Base-by-base conservation (phyloP, 768 basidiomycete species). In the Leccinum arenicola region DNA sequence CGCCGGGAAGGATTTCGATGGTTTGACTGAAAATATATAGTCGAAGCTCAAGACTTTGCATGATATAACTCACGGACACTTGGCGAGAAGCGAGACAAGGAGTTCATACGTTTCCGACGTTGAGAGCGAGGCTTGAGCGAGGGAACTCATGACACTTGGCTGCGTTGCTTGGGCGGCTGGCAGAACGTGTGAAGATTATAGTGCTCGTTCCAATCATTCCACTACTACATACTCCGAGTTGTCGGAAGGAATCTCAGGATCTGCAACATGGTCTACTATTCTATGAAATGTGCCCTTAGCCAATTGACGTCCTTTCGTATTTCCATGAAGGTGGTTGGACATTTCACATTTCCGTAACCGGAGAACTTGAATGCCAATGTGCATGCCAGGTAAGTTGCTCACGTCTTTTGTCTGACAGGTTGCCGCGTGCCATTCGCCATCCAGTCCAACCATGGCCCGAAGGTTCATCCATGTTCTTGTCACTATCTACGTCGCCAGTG, bases 1-100 rank as follows among this genome's bases (percentile, higher is more conserved):
- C 78, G 1, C 86, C 87, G 17, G 88, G 86, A 35, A 89, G 69
- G 56, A 89, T 78, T 69, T 89, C 88, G 19, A 87, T 69, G 1
- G 87, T 82, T 52, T 65, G 55, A 43, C 71, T 72, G 38, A 36
- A 54, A 56, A 52, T 19, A 38, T 47, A 17, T 8, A 49, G 49
- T 57, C 15, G 12, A 49, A 14, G 17, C 14, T 29, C 45, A 38
- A 10, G 29, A 48, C 3, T 12, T 23, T 50, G n/a, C 15, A 21
- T 3, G 45, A 12, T 14, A 14, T 40, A 3, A 72, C 71, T 72
- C 56, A 72, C 71, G 71, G 72, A 52, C 48, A 61, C 58, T 50
- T 64, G 48, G 47, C n/a, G 3, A 72, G 52, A 25, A 74, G 61
- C 1, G 66, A 66, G 49, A 57, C 56, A n/a, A 72, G 70, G 19